Conservation (phyloP, 129 eudicot species). For the Centella asiatica region DNA sequence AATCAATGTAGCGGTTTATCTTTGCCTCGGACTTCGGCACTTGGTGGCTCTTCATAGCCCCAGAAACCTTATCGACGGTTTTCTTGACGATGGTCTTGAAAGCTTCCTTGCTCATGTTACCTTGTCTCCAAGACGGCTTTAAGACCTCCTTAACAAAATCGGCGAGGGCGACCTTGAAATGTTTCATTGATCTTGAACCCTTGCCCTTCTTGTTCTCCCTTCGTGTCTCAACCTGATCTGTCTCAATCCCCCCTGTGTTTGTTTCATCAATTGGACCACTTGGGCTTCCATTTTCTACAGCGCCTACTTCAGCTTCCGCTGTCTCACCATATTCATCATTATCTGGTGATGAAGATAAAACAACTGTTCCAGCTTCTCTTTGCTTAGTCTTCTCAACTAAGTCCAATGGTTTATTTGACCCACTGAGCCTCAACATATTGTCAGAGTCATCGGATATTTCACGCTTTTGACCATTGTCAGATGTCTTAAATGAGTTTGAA, state of each 20-base stretch:
- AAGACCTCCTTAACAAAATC: conserved; percentile 88
- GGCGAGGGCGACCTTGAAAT: conserved; percentile 71
- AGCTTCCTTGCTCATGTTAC: conserved; percentile 99
- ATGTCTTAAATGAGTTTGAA: conserved; percentile 26
- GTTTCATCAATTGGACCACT: conserved; percentile 25
- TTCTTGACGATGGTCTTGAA: conserved; percentile 97
- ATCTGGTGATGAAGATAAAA: background rate
- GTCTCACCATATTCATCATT: conserved; percentile 81
- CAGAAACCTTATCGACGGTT: conserved; percentile 91
- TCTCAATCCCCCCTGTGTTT: conserved; percentile 59
- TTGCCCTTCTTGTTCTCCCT: conserved; percentile 54
- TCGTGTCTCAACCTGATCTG: conserved; percentile 56
- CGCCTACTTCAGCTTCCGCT: conserved; percentile 86
- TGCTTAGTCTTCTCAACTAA: conserved; percentile 30
- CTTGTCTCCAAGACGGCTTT: conserved; percentile 96
- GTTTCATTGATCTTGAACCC: conserved; percentile 73
- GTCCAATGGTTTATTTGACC: conserved; percentile 36
- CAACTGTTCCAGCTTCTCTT: conserved; percentile 6
- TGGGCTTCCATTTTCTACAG: conserved; percentile 62
- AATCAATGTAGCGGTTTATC: conserved; percentile 80
- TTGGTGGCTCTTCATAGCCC: conserved; percentile 82
- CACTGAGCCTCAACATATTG: conserved; percentile 22
- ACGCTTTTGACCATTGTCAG: background rate
- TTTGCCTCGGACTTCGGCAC: conserved; percentile 80
- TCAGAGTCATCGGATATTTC: background rate